Conservation (phyloP, 352 stramenopile genomes). For the Globisporangium irregulare region DNA sequence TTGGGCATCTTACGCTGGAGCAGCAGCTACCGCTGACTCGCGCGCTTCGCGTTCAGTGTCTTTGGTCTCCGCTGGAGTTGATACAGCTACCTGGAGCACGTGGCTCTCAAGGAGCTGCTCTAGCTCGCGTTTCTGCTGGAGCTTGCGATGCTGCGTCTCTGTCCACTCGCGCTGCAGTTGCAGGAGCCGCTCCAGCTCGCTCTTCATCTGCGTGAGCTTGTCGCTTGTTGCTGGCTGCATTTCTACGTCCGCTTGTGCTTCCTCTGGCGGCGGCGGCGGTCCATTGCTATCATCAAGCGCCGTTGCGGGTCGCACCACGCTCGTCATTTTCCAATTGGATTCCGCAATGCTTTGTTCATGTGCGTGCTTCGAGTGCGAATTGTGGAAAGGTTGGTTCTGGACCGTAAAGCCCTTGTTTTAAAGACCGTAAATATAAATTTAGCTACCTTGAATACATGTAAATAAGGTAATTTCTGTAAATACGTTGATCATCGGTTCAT, state of each 20-base stretch:
- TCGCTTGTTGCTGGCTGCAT: background rate
- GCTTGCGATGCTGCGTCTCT: constrained; percentile 22
- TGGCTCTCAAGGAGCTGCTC: constrained; percentile 6
- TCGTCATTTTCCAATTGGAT: constrained; percentile 4
- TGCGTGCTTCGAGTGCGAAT: background rate
- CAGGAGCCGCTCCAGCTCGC: constrained; percentile 16
- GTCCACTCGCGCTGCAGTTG: constrained; percentile 26
- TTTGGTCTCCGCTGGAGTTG: background rate
- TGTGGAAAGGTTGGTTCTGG: background rate
- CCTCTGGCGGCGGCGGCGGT: no score
- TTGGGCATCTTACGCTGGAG: background rate
- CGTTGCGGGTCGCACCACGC: background rate
- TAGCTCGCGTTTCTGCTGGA: constrained; percentile 21
- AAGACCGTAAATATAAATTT: no score
- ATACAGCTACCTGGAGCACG: background rate
- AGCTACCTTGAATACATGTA: background rate
- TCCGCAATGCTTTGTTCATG: background rate
- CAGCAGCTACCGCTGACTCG: no score
- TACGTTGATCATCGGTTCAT: no score
- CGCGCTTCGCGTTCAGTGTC: background rate
- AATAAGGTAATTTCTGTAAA: no score
- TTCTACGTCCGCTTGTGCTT: background rate
- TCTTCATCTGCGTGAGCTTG: constrained; percentile 18
- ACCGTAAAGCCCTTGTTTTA: background rate
- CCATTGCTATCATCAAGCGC: constrained; percentile 4